Conservation (phyloP, 306 rosid genomes). For the Sindora glabra region DNA sequence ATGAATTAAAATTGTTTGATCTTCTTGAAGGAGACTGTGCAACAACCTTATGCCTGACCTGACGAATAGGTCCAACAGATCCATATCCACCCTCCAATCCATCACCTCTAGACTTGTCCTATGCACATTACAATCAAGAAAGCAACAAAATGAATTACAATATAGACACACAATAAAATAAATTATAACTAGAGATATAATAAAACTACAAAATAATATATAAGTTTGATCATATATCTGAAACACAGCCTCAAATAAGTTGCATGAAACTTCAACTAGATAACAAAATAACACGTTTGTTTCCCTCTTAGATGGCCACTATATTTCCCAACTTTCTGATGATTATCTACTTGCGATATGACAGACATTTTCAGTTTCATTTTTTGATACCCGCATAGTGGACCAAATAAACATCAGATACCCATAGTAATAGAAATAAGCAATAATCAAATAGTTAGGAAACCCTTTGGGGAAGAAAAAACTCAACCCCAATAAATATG, state of each 20-base stretch:
- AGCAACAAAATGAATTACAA: not conserved
- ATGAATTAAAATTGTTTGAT: slow-evolving; percentile 28
- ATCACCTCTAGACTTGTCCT: slow-evolving; percentile 44
- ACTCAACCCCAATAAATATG: no score
- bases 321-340: not conserved
- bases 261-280: not conserved
- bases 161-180: not conserved
- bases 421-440: not conserved
- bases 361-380: not conserved
- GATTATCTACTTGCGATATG: not conserved
- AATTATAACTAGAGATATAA: not conserved
- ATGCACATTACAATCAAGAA: slow-evolving; percentile 2
- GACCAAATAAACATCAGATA: not conserved
- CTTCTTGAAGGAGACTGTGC: slow-evolving; percentile 37
- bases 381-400: not conserved
- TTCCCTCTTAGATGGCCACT: not conserved
- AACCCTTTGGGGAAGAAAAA: not conserved
- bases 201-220: not conserved
- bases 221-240: not conserved
- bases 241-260: not conserved
- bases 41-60: slow-evolving; percentile 37
- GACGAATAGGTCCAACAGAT: slow-evolving; percentile 74
- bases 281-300: not conserved
- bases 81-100: slow-evolving; percentile 44
- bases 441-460: not conserved